Conservation (phyloP, 345 rosid species). For the Triadica sebifera region DNA sequence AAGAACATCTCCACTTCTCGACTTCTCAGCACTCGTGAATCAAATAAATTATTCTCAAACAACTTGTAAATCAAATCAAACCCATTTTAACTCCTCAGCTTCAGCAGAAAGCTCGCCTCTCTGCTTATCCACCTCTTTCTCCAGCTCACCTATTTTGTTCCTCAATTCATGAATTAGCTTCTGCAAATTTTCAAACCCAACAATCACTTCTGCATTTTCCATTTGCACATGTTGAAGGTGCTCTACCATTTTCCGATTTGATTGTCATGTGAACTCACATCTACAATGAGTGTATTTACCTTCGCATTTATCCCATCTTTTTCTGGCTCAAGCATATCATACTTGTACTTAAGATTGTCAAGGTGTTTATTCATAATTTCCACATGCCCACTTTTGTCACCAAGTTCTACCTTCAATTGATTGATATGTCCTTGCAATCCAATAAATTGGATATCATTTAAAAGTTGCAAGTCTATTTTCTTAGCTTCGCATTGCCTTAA, state of each 20-base stretch:
- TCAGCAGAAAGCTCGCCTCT: slow-evolving; percentile 41
- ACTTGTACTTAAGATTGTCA: slow-evolving; percentile 25
- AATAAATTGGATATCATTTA: slow-evolving; percentile 25
- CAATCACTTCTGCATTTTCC: slow-evolving; percentile 49
- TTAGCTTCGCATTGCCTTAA: slow-evolving; percentile 45
- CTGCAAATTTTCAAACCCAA: slow-evolving; percentile 26
- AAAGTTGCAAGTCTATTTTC: slow-evolving; percentile 32
- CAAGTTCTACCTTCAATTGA: slow-evolving; percentile 43
- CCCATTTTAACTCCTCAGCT: slow-evolving; percentile 45
- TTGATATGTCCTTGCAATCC: slow-evolving; percentile 34
- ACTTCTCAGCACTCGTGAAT: no score
- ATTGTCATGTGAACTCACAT: slow-evolving; percentile 34
- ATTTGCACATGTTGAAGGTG: slow-evolving; percentile 46
- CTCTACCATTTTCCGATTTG: slow-evolving; percentile 41
- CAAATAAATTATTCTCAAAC: no score
- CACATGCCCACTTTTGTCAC: slow-evolving; percentile 32
- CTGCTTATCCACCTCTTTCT: slow-evolving; percentile 40
- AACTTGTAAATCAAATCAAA: no score
- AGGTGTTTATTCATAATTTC: slow-evolving; percentile 36
- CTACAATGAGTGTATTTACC: slow-evolving; percentile 35
- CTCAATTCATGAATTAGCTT: slow-evolving; percentile 35
- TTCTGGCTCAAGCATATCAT: slow-evolving; percentile 31
- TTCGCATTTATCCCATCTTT: slow-evolving; percentile 38
- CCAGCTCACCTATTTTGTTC: slow-evolving; percentile 39
- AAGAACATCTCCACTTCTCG: no score